Conservation (phyloP, 208 protist species). For the Trypanosoma boissoni region DNA sequence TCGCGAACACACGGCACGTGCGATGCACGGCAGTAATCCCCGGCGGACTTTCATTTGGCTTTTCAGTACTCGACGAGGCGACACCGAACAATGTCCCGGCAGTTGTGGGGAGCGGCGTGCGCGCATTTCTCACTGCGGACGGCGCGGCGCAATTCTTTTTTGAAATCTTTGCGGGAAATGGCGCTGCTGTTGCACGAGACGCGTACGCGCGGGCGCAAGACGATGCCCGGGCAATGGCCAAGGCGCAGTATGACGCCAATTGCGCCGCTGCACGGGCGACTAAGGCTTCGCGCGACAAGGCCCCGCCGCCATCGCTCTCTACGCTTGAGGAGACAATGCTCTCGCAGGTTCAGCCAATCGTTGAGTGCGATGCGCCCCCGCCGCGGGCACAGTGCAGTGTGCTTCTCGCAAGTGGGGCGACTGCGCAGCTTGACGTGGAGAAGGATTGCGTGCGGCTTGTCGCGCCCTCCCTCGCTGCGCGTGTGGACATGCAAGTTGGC, state of each 20-base stretch:
- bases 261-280: constrained; percentile 22
- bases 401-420: constrained; percentile 16
- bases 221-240: constrained; percentile 43
- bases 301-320: constrained; percentile 41
- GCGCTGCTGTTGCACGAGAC: constrained; percentile 35
- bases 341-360: constrained; percentile 37
- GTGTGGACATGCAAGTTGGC: constrained; percentile 32
- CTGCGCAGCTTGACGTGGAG: constrained; percentile 2
- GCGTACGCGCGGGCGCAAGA: constrained; percentile 43
- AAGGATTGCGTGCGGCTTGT: constrained; percentile 17
- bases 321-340: constrained; percentile 47
- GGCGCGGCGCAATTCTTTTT: background rate
- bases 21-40: constrained; percentile 31
- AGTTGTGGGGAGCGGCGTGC: background rate
- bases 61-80: constrained; percentile 23
- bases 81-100: background rate
- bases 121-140: background rate
- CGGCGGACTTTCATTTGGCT: constrained; percentile 40
- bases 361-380: constrained; percentile 8
- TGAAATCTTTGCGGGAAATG: constrained; percentile 44
- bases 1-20: constrained; percentile 61
- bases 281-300: constrained; percentile 27
- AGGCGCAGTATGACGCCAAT: constrained; percentile 51
- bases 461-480: constrained; percentile 9
- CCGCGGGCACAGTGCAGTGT: constrained; percentile 7